phyloP scores from a whole-genome alignment of 495 filamentous ascomycete species.

The Aspergillus sparsus region DNA sequence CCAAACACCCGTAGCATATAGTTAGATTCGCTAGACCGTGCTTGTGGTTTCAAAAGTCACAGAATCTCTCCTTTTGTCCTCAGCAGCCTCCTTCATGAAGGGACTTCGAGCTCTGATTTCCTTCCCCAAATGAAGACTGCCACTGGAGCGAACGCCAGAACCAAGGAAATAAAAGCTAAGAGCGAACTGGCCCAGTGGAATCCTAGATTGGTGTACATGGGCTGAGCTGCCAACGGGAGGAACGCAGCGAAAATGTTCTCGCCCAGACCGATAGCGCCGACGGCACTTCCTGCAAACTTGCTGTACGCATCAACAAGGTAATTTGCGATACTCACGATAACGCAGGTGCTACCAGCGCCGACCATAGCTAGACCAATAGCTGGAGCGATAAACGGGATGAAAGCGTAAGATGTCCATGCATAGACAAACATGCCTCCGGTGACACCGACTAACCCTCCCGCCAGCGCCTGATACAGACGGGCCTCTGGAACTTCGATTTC shows the following conservation, averaged over 20 bases:
- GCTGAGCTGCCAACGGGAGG: conserved; percentile 33
- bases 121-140: conserved; percentile 9
- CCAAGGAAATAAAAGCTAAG: conserved; percentile 28
- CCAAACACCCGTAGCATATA: too few species aligned
- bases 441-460: conserved; percentile 34
- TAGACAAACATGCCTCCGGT: conserved; percentile 44
- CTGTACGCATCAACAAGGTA: conserved; percentile 33
- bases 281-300: conserved; percentile 30
- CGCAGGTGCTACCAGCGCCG: conserved; percentile 25
- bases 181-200: conserved; percentile 41
- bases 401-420: conserved; percentile 39
- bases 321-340: conserved; percentile 27
- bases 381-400: conserved; percentile 40
- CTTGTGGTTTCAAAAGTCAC: too few species aligned
- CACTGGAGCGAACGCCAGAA: conserved; percentile 3
- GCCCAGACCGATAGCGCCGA: conserved; percentile 25
- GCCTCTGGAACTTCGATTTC: conserved; percentile 39
- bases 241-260: conserved; percentile 31
- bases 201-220: conserved; percentile 37
- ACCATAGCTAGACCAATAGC: conserved; percentile 42
- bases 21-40: too few species aligned
- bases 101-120: conserved; percentile 10
- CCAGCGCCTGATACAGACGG: conserved; percentile 35
- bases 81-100: conserved; percentile 14
- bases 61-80: neutral